Evolutionary conservation across 2,329 filamentous ascomycete species (phyloP), one percentile per base, ranked within the genome.

Genomic region (Xylariomycetidae sp.): DNA sequence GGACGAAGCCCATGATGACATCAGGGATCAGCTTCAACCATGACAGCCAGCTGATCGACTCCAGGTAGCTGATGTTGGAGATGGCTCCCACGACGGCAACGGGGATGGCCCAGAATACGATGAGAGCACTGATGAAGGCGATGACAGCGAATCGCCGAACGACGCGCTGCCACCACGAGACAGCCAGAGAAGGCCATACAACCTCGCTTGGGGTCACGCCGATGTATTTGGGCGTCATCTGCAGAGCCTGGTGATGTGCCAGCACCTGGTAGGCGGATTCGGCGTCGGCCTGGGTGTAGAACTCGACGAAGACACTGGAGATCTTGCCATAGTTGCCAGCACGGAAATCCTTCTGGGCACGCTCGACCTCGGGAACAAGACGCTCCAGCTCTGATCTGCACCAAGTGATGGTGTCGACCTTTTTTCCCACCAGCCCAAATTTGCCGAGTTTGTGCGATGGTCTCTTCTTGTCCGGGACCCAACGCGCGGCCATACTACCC

Each of bases 381-480:
- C 79, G 78, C 43, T 82, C 75, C 32, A 95, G 76, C 58, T 93
- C 83, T 2, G 71, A 67, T 32, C 92, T 83, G 43, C 79, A 84
- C 83, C 85, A 95, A 42, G 90, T 79, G 58, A 98, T 95, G 0
- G 88, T 92, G 61, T 98, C 92, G 12, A 95, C 89, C 58, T 94
- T 92, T 54, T 87, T 81, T 46, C 88, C 85, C 45, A 89, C 74
- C 29, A 85, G 68, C 12, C 74, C 75, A 15, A 92, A 58, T 5
- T 72, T 68, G 55, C 82, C 85, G 35, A 81, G 64, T 32, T 74
- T 73, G 54, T 95, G 88, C 2, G 82, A 79, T 2, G 88, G 88
- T 26, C 88, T 76, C 48, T 87, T 72, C 58, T 85, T 82, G 8
- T 68, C 64, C 12, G 78, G 70, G 24, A 95, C 65, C 79, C 84